Evolutionary conservation across 2,329 filamentous ascomycete species (phyloP).

Genomic region (Pseudogymnoascus sp.): DNA sequence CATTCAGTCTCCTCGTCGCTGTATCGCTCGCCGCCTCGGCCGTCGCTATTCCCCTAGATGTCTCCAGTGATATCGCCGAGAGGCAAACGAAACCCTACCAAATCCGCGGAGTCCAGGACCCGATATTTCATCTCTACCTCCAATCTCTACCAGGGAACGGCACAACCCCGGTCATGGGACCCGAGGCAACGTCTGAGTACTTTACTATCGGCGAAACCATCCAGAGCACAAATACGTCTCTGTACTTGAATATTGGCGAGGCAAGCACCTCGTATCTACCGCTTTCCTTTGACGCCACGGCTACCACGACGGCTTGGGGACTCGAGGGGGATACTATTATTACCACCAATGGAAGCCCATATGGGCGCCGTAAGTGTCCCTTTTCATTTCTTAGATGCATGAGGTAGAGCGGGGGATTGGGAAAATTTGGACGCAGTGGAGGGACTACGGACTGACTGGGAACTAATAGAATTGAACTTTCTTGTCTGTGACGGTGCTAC

Average conservation of each 20-base stretch:
- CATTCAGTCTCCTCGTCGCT: not conserved
- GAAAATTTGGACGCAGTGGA: not conserved
- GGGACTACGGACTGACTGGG: not conserved
- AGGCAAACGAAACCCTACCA: conserved; percentile 32
- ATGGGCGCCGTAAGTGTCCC: conserved; percentile 32
- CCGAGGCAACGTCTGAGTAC: conserved; percentile 41
- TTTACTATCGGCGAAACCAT: conserved; percentile 44
- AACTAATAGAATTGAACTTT: conserved; percentile 40
- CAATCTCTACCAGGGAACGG: conserved; percentile 30
- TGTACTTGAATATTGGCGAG: conserved; percentile 41
- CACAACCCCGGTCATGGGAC: conserved; percentile 42
- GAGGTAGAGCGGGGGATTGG: not conserved
- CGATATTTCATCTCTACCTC: conserved; percentile 47
- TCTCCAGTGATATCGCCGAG: not conserved
- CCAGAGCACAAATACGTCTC: conserved; percentile 40
- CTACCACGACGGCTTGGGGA: conserved; percentile 42
- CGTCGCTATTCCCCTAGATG: not conserved
- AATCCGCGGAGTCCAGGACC: conserved; percentile 42
- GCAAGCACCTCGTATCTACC: conserved; percentile 45
- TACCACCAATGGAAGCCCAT: conserved; percentile 36
- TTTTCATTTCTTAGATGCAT: not conserved
- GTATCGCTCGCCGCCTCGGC: not conserved
- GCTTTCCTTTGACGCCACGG: conserved; percentile 37
- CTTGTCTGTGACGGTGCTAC: conserved; percentile 39
- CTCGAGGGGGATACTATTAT: conserved; percentile 43